Conservation (phyloP, 2,329 filamentous ascomycete genomes). For the Epichloe scottii region DNA sequence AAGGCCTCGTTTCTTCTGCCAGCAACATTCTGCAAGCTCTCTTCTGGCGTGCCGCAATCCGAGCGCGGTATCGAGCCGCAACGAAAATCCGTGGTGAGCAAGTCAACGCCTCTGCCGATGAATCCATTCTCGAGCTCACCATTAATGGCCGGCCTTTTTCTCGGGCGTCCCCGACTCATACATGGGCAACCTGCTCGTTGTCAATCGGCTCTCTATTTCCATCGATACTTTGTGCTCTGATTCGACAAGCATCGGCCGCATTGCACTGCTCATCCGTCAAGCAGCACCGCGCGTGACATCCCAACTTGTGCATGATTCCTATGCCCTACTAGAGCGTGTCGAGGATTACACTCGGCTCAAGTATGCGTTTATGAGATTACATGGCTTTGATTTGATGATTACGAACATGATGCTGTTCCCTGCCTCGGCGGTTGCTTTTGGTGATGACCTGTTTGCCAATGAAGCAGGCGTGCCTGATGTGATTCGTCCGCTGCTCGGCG, state of each 20-base stretch:
- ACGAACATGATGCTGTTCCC: slow-evolving; percentile 19
- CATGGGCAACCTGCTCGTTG: slow-evolving; percentile 17
- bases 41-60: slow-evolving; percentile 24
- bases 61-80: slow-evolving; percentile 21
- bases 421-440: slow-evolving; percentile 16
- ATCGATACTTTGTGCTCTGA: slow-evolving; percentile 16
- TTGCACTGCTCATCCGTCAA: slow-evolving; percentile 15
- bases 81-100: slow-evolving; percentile 9
- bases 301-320: slow-evolving; percentile 16
- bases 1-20: slow-evolving; percentile 16
- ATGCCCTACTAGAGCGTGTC: slow-evolving; percentile 15
- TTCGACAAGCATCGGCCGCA: slow-evolving; percentile 12
- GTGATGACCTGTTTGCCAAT: slow-evolving; percentile 15
- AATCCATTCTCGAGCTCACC: slow-evolving; percentile 22
- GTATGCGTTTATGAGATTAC: neutral
- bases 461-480: slow-evolving; percentile 13
- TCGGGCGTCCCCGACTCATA: slow-evolving; percentile 16
- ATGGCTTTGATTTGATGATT: slow-evolving; percentile 13
- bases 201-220: slow-evolving; percentile 15
- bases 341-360: slow-evolving; percentile 11
- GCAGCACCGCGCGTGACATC: slow-evolving; percentile 14
- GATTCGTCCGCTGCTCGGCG: slow-evolving; percentile 17
- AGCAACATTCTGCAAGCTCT: slow-evolving; percentile 28
- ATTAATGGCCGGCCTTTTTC: slow-evolving; percentile 20
- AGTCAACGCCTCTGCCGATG: slow-evolving; percentile 11